Evolutionary conservation across 2,329 filamentous ascomycete species (phyloP).

Genomic region (Xylaria sp.): DNA sequence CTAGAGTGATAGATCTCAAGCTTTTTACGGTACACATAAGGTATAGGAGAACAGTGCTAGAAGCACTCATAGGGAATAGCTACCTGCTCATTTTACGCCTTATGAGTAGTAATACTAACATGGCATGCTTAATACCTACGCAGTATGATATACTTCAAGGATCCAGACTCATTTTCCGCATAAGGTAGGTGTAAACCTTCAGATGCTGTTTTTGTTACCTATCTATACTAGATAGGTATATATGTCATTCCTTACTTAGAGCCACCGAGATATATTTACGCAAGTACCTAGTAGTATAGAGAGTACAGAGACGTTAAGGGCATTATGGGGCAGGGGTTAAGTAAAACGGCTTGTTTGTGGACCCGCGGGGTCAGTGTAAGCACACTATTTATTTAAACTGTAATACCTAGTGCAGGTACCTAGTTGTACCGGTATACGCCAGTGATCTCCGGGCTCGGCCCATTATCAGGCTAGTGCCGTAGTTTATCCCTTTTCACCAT

Average conservation of each 20-base stretch:
- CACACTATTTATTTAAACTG: neutral
- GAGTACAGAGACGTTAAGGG: too few relatives aligned
- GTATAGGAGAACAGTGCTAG: neutral
- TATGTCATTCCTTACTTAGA: too few relatives aligned
- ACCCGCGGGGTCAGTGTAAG: slow-evolving; percentile 22
- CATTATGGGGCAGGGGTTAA: slow-evolving; percentile 10
- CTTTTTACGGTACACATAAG: neutral
- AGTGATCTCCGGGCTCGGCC: neutral
- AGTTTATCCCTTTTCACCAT: slow-evolving; percentile 5
- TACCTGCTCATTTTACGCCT: too few relatives aligned
- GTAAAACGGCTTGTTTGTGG: slow-evolving; percentile 12
- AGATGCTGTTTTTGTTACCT: too few relatives aligned
- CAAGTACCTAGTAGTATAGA: too few relatives aligned
- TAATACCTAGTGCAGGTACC: neutral
- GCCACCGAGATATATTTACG: too few relatives aligned
- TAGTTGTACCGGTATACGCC: neutral
- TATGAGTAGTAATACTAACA: too few relatives aligned
- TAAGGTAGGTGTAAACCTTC: too few relatives aligned
- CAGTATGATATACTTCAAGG: too few relatives aligned
- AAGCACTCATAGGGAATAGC: neutral
- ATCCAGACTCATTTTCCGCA: too few relatives aligned
- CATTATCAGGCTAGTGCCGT: neutral
- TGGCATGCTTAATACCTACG: neutral
- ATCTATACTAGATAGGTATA: too few relatives aligned
- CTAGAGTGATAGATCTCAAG: neutral